Evolutionary conservation across 2,329 filamentous ascomycete genomes (phyloP), one percentile per base, ranked within the genome.

Genomic region (Aquanectria penicillioides): DNA sequence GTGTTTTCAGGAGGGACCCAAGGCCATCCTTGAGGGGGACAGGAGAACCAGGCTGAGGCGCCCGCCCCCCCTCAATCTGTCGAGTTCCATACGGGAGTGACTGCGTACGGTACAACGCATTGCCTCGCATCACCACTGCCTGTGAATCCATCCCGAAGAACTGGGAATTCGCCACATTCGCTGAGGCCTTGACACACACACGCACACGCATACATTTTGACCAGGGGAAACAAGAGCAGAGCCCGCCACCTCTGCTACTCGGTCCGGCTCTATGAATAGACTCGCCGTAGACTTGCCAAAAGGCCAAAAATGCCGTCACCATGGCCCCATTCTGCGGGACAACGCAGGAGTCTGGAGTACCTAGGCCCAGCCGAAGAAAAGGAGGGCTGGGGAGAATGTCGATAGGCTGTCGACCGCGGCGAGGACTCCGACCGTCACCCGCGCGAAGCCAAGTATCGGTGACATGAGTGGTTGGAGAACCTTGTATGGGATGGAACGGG

Each of bases 251-350:
- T 23, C 6, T 31, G 41, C 18, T 20, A 43, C 20, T 59, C 50
- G 61, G 54, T 23, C 25, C 20, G 18, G 8, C 53, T 29, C 34
- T 26, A 25, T 22, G 57, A 50, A 46, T 37, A 57, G 17, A 23
- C 26, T 15, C 20, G 49, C 25, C 46, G 50, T 63, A 54, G 57
- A 51, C 61, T 55, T n/a, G n/a, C 55, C 28, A 12, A 15, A 50
- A 37, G 41, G 18, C 26, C 13, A 13, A 36, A 28, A 25, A 48
- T 50, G 49, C 63, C 25, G 26, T 62, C 47, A 60, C 54, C 18
- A 22, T 51, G 41, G 41, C n/a, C 62, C 31, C 49, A 28, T 48
- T 36, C 34, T 48, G 54, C 46, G 36, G 20, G 22, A 25, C n/a
- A 38, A 17, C 23, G 31, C 40, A 38, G 12, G 17, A 50, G 15